A percentile compares a stretch with the other conserved stretches of the same genome.
phyloP scores from a whole-genome alignment of 208 protist species.

The Sergeia podlipaevii region DNA sequence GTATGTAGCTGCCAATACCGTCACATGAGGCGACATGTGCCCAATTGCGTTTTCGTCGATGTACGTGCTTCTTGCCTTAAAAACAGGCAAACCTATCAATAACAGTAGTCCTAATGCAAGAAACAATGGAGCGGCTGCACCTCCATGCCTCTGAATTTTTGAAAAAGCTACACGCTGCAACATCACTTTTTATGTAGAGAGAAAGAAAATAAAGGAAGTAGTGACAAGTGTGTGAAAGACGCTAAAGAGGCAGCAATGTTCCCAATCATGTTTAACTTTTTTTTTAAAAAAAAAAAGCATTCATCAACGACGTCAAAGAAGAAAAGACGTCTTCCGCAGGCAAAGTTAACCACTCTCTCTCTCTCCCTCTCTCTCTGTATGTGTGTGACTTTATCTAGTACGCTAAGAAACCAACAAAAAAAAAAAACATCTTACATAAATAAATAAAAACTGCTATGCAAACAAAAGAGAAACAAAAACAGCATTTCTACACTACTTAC shows the following conservation, averaged over 20 bases:
- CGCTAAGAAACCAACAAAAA: slow-evolving; percentile 9
- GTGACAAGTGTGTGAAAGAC: slow-evolving; percentile 6
- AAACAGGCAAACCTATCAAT: slow-evolving; percentile 30
- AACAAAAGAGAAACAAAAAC: too few species aligned
- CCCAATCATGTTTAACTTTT: neutral
- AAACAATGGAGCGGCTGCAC: slow-evolving; percentile 33
- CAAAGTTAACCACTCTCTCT: neutral
- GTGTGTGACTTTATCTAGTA: neutral
- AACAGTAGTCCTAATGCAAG: slow-evolving; percentile 33
- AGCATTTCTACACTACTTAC: too few species aligned
- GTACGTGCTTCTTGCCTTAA: slow-evolving; percentile 17
- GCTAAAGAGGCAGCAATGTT: neutral
- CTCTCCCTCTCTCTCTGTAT: slow-evolving; percentile 4
- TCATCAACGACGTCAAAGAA: slow-evolving; percentile 13
- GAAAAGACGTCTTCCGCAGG: slow-evolving; percentile 7
- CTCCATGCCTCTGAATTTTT: slow-evolving; percentile 26
- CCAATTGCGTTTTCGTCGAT: slow-evolving; percentile 66
- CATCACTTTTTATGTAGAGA: neutral
- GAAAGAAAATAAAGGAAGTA: slow-evolving; percentile 1
- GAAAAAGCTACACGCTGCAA: slow-evolving; percentile 27
- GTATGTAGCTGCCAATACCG: neutral
- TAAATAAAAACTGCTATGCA: slow-evolving; percentile 13
- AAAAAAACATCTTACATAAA: slow-evolving; percentile 20
- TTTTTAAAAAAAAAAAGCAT: slow-evolving; percentile 3
- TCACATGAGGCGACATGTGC: slow-evolving; percentile 13